A percentile compares a stretch with the other conserved stretches of the same genome.
phyloP scores from a whole-genome alignment of 164 flowering plant genomes.

The Brasenia schreberi region DNA sequence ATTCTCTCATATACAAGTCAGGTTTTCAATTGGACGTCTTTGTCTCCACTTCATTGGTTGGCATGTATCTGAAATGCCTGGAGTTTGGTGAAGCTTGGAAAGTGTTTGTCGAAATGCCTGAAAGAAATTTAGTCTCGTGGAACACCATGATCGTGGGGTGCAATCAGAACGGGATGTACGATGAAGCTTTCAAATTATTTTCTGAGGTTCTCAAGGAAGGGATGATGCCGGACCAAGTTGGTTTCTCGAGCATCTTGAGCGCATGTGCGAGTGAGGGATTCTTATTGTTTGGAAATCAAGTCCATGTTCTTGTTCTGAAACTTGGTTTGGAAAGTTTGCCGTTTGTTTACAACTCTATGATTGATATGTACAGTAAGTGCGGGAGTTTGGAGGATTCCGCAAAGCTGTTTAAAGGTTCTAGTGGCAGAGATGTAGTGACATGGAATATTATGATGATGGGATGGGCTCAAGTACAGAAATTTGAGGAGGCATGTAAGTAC shows the following conservation, averaged over 20 bases:
- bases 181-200: conserved; percentile 21
- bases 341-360: conserved; percentile 13
- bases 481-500: conserved; percentile 39
- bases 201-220: conserved; percentile 1
- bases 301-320: conserved; percentile 1
- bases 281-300: background rate
- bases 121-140: conserved; percentile 52
- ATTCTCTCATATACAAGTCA: conserved; percentile 29
- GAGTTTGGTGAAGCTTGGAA: conserved; percentile 20
- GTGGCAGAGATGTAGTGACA: conserved; percentile 32
- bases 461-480: conserved; percentile 22
- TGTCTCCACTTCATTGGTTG: conserved; percentile 40
- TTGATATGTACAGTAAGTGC: conserved; percentile 54
- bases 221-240: conserved; percentile 1
- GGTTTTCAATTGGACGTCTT: conserved; percentile 32
- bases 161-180: conserved; percentile 21
- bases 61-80: conserved; percentile 41
- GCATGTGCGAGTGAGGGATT: background rate
- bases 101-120: conserved; percentile 54
- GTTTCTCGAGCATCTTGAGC: background rate
- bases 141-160: conserved; percentile 50
- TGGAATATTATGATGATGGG: conserved; percentile 58
- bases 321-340: background rate
- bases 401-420: conserved; percentile 18
- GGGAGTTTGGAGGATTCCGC: conserved; percentile 27